Evolutionary conservation across 257 asterid genomes (phyloP), one percentile per base, ranked within the genome.

Genomic region (Capsicum pubescens): DNA sequence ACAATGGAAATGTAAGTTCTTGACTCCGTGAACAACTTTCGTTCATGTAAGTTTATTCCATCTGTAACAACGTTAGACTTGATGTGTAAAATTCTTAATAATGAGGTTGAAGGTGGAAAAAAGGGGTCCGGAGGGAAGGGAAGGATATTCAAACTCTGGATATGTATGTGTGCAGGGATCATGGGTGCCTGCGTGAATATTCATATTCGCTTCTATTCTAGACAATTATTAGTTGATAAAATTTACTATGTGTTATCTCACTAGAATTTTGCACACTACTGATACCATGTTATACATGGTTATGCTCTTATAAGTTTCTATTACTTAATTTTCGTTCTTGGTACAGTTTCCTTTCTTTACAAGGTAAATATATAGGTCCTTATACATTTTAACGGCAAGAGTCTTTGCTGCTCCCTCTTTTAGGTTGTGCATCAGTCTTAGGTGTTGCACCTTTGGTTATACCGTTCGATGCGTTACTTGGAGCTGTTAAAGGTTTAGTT

Each of bases 1-100:
- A 93, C 90, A 88, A 93, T 19, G 94, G 97, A 87, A 93, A 90
- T 83, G 99, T 96, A 92, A 92, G 94, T 79, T 79, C 80, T 83
- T 82, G 44, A 69, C 80, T 82, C 17, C 19, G 26, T 26, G n/a
- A 84, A 54, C 55, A 16, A 42, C 48, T 76, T 64, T 48, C 26
- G 5, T 14, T 77, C 64, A 9, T 32, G 17, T 54, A 76, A 21
- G 9, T 52, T 63, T 52, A 76, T 52, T 52, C 26, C 81, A 52
- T 26, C 44, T 15, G 60, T 26, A 76, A 76, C 81, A 26, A 76
- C 8, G 63, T 26, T 76, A 13, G 81, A 76, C 61, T 76, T 76
- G 63, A 0, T 52, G 48, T 52, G 81, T 21, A 50, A 76, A 76
- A 52, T 52, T 52, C 63, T 32, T 80, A 39, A 58, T 46, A 80